These are phyloP conservation scores for Pseudozyma thailandica DNA, from an alignment of 1,284 basidiomycete species.

Conservation along the genomic window DNA sequence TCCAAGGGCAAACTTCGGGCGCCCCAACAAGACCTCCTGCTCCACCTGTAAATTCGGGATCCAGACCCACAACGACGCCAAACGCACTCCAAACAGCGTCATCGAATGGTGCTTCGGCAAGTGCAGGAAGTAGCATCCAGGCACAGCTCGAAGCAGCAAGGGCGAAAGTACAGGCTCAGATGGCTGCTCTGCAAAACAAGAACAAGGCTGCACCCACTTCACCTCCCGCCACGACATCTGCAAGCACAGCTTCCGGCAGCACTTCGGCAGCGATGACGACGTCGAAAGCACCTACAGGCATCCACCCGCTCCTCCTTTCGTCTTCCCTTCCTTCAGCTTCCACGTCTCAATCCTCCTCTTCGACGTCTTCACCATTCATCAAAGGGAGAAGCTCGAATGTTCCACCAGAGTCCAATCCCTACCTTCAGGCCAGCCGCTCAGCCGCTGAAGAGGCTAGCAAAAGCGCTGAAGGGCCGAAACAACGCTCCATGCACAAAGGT, in stretches of 20 bases:
- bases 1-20: too few species aligned
- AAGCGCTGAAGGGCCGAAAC: slow-evolving; percentile 35
- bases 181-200: slow-evolving; percentile 28
- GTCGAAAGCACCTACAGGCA: slow-evolving; percentile 47
- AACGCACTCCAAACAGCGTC: neutral
- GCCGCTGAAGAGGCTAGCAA: slow-evolving; percentile 13
- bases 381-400: slow-evolving; percentile 9
- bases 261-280: neutral
- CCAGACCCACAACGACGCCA: slow-evolving; percentile 5
- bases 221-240: neutral
- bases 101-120: neutral
- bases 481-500: slow-evolving; percentile 52
- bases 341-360: slow-evolving; percentile 7
- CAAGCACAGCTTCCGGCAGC: neutral
- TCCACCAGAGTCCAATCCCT: slow-evolving; percentile 51
- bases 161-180: slow-evolving; percentile 47
- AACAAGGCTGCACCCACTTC: neutral
- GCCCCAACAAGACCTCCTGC: slow-evolving; percentile 1
- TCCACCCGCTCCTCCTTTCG: slow-evolving; percentile 58
- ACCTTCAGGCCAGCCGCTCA: slow-evolving; percentile 41
- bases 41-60: neutral
- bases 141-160: slow-evolving; percentile 55
- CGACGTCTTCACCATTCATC: slow-evolving; percentile 10
- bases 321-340: slow-evolving; percentile 5
- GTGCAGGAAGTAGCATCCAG: slow-evolving; percentile 25